Evolutionary conservation across 129 eudicot genomes (phyloP).

Genomic region (Logfia minima): DNA sequence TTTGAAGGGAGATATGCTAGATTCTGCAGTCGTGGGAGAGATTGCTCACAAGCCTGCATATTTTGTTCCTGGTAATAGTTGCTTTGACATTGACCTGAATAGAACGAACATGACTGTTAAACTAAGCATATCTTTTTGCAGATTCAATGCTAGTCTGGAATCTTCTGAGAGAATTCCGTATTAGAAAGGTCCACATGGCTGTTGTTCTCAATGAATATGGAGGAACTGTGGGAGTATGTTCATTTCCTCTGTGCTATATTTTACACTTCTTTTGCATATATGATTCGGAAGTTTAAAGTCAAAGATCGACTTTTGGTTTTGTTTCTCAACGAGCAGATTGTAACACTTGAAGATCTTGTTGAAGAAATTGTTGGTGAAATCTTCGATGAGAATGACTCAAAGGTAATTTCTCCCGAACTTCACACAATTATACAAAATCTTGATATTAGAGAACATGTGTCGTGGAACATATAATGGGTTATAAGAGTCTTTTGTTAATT

Average conservation of each 20-base stretch:
- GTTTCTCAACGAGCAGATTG: constrained; percentile 49
- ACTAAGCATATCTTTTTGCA: constrained; percentile 24
- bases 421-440: background rate
- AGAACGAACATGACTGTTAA: background rate
- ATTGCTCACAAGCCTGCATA: constrained; percentile 79
- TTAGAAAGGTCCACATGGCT: constrained; percentile 81
- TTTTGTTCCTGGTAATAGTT: constrained; percentile 66
- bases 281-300: background rate
- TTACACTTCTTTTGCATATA: background rate
- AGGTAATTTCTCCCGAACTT: constrained; percentile 31
- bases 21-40: constrained; percentile 55
- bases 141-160: constrained; percentile 82
- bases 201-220: constrained; percentile 78
- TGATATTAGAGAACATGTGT: background rate
- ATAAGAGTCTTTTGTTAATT: too few relatives aligned
- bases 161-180: constrained; percentile 69
- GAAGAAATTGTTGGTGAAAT: constrained; percentile 82
- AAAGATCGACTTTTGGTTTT: constrained; percentile 9
- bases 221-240: constrained; percentile 78
- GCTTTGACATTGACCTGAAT: constrained; percentile 13
- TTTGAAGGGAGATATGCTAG: constrained; percentile 58
- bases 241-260: constrained; percentile 20
- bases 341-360: constrained; percentile 71
- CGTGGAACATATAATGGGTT: background rate
- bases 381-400: constrained; percentile 72